Conservation (phyloP, 192 early-diverging fungal genomes). For the Linnemannia elongata region DNA sequence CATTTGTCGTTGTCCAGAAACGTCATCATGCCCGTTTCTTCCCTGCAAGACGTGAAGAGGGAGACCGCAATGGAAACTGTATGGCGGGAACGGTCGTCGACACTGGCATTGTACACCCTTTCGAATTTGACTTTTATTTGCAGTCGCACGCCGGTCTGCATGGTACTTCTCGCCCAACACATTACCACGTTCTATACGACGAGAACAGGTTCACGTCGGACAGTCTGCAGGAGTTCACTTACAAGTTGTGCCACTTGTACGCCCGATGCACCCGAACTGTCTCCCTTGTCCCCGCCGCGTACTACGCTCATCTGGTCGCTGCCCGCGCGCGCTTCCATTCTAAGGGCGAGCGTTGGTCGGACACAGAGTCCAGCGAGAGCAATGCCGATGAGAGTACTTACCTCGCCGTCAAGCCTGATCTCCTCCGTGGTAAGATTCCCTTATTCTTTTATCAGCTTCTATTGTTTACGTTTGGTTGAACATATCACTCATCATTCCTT, state of each 20-base stretch:
- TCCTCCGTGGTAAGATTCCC: slow-evolving; percentile 16
- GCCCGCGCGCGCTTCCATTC: slow-evolving; percentile 90
- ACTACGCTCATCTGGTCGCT: slow-evolving; percentile 94
- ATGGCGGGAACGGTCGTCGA: slow-evolving; percentile 88
- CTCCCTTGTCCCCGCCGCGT: slow-evolving; percentile 88
- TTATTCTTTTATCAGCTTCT: not conserved
- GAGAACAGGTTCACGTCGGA: slow-evolving; percentile 87
- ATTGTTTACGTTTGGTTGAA: not conserved
- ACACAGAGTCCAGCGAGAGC: slow-evolving; percentile 45
- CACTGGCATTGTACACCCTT: slow-evolving; percentile 79
- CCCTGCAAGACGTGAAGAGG: slow-evolving; percentile 69
- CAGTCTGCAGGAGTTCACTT: slow-evolving; percentile 88
- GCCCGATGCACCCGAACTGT: slow-evolving; percentile 91
- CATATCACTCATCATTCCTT: not conserved
- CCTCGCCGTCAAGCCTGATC: slow-evolving; percentile 48
- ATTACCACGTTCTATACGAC: slow-evolving; percentile 93
- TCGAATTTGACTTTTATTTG: slow-evolving; percentile 90
- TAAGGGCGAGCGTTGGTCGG: slow-evolving; percentile 69
- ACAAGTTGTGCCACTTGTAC: slow-evolving; percentile 93
- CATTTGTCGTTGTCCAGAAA: slow-evolving; percentile 90
- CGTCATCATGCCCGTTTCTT: slow-evolving; percentile 93
- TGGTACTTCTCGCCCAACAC: slow-evolving; percentile 93
- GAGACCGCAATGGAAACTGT: slow-evolving; percentile 85
- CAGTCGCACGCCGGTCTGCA: slow-evolving; percentile 93
- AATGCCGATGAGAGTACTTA: slow-evolving; percentile 29